Percentiles rank a stretch among this genome's conserved stretches.
Evolutionary conservation across 208 protist species (phyloP).

Genomic region (Acanthamoeba lenticulata): DNA sequence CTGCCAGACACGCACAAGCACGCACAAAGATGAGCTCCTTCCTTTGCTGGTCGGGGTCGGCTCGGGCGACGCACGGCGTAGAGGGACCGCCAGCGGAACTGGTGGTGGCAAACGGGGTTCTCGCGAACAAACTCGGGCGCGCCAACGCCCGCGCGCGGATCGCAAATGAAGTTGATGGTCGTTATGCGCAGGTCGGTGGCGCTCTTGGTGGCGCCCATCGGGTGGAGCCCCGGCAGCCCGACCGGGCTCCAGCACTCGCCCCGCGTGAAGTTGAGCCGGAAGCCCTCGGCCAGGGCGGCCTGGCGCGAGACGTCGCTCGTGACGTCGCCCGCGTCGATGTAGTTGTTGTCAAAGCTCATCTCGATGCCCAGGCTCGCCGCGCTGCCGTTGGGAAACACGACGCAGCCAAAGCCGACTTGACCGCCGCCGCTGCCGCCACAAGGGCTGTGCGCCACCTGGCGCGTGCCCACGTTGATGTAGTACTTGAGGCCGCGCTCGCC

Average conservation of each 20-base stretch:
- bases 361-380: not conserved
- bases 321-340: not conserved
- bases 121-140: conserved; percentile 36
- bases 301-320: not conserved
- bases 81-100: conserved; percentile 59
- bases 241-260: not conserved
- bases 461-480: conserved; percentile 58
- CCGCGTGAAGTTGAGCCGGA: conserved; percentile 18
- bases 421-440: no score
- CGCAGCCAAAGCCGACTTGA: conserved; percentile 22
- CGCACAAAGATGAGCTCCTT: no score
- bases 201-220: no score
- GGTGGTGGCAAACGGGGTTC: conserved; percentile 29
- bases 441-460: not conserved
- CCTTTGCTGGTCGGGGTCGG: no score
- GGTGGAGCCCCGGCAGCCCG: no score
- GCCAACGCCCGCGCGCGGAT: not conserved
- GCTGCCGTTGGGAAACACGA: conserved; percentile 25
- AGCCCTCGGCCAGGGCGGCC: not conserved
- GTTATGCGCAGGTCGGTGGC: no score
- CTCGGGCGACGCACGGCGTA: not conserved
- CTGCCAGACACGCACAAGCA: not conserved
- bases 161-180: conserved; percentile 54
- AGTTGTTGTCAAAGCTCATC: conserved; percentile 39
- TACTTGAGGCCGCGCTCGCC: not conserved